Conservation (phyloP, 177 flowering plant species). For the Vitis hybrid region DNA sequence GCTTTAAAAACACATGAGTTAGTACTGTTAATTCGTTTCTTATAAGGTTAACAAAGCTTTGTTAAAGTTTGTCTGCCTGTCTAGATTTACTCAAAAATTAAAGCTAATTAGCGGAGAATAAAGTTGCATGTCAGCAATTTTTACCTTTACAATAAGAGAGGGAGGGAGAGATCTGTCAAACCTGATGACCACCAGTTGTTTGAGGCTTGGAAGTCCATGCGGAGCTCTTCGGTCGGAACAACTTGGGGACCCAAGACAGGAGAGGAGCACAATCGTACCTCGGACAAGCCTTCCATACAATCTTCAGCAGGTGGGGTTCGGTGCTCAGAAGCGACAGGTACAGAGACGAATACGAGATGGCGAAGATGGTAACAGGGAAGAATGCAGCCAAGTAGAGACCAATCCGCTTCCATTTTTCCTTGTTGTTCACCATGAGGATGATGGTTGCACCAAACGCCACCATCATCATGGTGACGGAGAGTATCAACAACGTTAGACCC, state of each 20-base stretch:
- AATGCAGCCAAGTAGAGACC: constrained; percentile 4
- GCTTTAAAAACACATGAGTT: too few relatives aligned
- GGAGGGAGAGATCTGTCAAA: too few relatives aligned
- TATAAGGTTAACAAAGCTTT: too few relatives aligned
- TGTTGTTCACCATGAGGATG: constrained; percentile 8
- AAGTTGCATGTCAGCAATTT: too few relatives aligned
- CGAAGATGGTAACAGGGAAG: constrained; percentile 15
- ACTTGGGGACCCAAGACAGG: background rate
- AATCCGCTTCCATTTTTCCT: background rate
- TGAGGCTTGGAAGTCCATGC: background rate
- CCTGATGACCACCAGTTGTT: too few relatives aligned
- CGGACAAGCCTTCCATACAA: background rate
- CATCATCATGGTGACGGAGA: constrained; percentile 23
- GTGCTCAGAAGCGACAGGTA: background rate
- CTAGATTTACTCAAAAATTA: too few relatives aligned
- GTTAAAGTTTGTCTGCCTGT: too few relatives aligned
- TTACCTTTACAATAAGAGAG: too few relatives aligned
- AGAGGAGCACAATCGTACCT: background rate
- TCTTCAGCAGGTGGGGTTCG: background rate
- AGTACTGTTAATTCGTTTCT: too few relatives aligned
- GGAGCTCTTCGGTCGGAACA: background rate
- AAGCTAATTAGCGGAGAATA: too few relatives aligned
- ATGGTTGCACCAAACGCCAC: constrained; percentile 25
- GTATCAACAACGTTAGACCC: constrained; percentile 20
- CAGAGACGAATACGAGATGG: constrained; percentile 4